Base-by-base conservation (phyloP, 805 yeast genomes). In the Metschnikowia proteae region DNA sequence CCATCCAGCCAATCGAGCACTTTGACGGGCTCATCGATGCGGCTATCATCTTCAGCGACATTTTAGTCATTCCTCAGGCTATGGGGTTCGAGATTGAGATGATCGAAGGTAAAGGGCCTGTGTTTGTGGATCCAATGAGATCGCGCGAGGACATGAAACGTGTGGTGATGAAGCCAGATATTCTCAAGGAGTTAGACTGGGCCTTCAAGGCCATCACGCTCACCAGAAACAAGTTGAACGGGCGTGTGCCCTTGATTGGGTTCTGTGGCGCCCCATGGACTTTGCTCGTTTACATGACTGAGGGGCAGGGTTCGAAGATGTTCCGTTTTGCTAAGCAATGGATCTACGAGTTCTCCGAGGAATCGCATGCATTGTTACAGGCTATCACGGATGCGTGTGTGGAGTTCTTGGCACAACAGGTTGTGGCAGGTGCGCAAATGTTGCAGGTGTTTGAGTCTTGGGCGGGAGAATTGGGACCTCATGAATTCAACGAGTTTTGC, bases 201-300 rank as follows among this genome's bases (percentile, higher is more conserved):
- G 97, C 97, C 4, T 88, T 88, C 73, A 84, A 86, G 60, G 86
- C 97, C n/a, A 87, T 94, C 57, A 86, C 95, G 3, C 69, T 88
- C 55, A 94, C 99, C n/a, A 80, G 99, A 67, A 75, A 75, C 54
- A 88, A 87, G 61, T 78, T 94, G 51, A 70, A 83, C 37, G 99
- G 99, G 44, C 80, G 96, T 60, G 97, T 91, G 9, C 99, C 99
- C 28, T 73, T 94, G 53, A 76, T 94, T 45, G 99, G 99, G 3
- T 94, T 94, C 70, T 87, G 90, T 57, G 99, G 99, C 47, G 97
- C 96, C 6, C 99, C 99, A 48, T 94, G 97, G 97, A 94, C 99
- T 9, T 72, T 94, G 51, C 76, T 94, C 73, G 96, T 91, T 33
- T 94, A 94, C 71, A 94, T 94, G 97, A 83, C 90, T 51, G 99